Evolutionary conservation across 495 filamentous ascomycete species (phyloP).

Genomic region (Penicillium coffeae): DNA sequence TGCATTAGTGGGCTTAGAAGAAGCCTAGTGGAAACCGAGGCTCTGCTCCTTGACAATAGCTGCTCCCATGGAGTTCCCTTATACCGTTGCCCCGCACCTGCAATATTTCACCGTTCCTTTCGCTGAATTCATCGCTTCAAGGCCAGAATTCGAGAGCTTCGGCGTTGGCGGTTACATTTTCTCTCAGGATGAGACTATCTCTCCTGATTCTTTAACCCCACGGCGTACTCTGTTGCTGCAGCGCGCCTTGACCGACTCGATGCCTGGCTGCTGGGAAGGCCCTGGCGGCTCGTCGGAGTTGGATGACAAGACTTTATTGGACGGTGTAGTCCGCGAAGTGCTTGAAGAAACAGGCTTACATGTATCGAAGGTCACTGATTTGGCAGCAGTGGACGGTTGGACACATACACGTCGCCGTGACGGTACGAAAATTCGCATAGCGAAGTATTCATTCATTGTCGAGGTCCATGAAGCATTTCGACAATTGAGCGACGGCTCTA

Average conservation of each 20-base stretch:
- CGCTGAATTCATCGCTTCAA: constrained; percentile 24
- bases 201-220: neutral
- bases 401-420: constrained; percentile 13
- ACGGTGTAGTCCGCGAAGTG: constrained; percentile 52
- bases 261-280: constrained; percentile 52
- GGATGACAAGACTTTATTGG: constrained; percentile 48
- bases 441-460: constrained; percentile 37
- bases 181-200: constrained; percentile 11
- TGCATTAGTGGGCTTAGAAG: no score
- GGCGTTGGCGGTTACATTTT: constrained; percentile 45
- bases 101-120: constrained; percentile 33
- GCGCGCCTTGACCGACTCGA: constrained; percentile 42
- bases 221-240: constrained; percentile 50
- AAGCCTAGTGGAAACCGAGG: no score
- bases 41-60: no score
- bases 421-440: constrained; percentile 14
- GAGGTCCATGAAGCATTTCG: constrained; percentile 29
- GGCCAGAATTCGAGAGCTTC: constrained; percentile 33
- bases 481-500: neutral
- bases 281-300: constrained; percentile 53
- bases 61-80: constrained; percentile 21
- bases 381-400: constrained; percentile 38
- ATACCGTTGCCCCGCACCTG: constrained; percentile 37
- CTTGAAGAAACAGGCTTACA: constrained; percentile 57
- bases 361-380: constrained; percentile 40